These are phyloP conservation scores for Rhinocladiella mackenziei DNA, from an alignment of 2,329 filamentous ascomycete genomes.

Conservation along the genomic window DNA sequence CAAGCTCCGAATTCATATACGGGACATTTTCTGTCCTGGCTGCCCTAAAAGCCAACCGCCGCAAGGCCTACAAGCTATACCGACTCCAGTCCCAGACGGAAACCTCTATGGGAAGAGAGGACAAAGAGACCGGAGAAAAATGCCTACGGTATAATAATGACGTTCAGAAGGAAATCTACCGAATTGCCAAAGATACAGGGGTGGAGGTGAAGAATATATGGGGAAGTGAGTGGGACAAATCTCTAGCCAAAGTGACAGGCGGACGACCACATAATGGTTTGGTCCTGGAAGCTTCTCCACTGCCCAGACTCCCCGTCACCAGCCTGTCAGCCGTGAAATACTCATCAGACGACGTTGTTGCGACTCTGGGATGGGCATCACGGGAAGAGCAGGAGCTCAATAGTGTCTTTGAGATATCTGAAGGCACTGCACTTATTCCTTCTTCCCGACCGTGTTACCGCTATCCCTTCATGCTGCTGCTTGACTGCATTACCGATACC, in stretches of 20 bases:
- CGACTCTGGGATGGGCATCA: constrained; percentile 64
- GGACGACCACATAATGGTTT: constrained; percentile 86
- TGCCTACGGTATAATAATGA: constrained; percentile 1
- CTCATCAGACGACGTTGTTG: constrained; percentile 51
- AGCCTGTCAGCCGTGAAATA: constrained; percentile 52
- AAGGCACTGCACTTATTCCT: constrained; percentile 9
- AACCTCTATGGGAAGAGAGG: constrained; percentile 6
- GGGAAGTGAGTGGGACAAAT: constrained; percentile 55
- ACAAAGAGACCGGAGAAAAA: constrained; percentile 1
- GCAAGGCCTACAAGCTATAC: constrained; percentile 81
- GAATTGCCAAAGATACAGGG: constrained; percentile 13
- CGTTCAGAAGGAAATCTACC: constrained; percentile 12
- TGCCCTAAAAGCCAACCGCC: constrained; percentile 64
- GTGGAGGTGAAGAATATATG: constrained; percentile 12
- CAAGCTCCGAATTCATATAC: constrained; percentile 88
- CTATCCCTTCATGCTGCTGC: constrained; percentile 43
- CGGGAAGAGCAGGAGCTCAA: constrained; percentile 72
- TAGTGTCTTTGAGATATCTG: constrained; percentile 44
- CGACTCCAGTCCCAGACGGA: constrained; percentile 43
- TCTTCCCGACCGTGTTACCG: constrained; percentile 21
- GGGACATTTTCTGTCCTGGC: constrained; percentile 76
- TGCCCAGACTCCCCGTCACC: constrained; percentile 66
- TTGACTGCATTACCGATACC: constrained; percentile 63
- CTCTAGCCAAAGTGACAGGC: constrained; percentile 78
- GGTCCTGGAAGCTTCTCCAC: constrained; percentile 77